Evolutionary conservation across 2,329 filamentous ascomycete species (phyloP).

Genomic region (Dactylellina haptotyla): DNA sequence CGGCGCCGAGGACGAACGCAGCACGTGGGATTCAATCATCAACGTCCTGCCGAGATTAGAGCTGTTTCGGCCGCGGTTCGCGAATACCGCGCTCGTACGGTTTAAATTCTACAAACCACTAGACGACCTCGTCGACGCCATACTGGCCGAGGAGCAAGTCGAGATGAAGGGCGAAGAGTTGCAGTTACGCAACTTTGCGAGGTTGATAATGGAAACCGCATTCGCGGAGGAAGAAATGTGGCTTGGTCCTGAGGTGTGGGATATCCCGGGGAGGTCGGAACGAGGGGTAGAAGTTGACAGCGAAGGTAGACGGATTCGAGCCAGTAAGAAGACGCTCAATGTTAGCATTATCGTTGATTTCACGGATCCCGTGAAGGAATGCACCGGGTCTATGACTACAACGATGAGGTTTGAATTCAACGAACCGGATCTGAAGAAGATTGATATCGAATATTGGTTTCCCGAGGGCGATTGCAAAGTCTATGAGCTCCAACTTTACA

Average conservation of each 20-base stretch:
- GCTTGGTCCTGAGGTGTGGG: not conserved
- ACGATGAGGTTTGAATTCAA: slow-evolving; percentile 13
- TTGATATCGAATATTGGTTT: slow-evolving; percentile 20
- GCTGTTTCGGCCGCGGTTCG: slow-evolving; percentile 17
- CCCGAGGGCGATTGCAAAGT: not conserved
- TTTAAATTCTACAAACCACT: not conserved
- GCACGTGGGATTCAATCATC: not conserved
- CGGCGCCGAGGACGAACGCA: not conserved
- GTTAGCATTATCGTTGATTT: not conserved
- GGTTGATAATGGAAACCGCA: slow-evolving; percentile 6
- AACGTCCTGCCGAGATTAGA: slow-evolving; percentile 17
- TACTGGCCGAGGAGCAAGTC: not conserved
- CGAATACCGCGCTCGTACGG: not conserved
- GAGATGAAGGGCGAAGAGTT: not conserved
- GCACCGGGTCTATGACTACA: not conserved
- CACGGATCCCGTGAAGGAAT: not conserved
- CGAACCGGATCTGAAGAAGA: not conserved
- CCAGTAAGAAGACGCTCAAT: not conserved
- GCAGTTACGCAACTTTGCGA: not conserved
- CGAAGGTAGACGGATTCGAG: not conserved
- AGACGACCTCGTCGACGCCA: not conserved
- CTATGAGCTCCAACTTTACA: not conserved
- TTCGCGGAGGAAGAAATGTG: slow-evolving; percentile 8
- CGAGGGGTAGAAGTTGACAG: not conserved
- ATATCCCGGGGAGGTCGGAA: not conserved